Evolutionary conservation across 2,329 filamentous ascomycete species (phyloP), one percentile per base, ranked within the genome.

Genomic region (Cytospora schulzeri): DNA sequence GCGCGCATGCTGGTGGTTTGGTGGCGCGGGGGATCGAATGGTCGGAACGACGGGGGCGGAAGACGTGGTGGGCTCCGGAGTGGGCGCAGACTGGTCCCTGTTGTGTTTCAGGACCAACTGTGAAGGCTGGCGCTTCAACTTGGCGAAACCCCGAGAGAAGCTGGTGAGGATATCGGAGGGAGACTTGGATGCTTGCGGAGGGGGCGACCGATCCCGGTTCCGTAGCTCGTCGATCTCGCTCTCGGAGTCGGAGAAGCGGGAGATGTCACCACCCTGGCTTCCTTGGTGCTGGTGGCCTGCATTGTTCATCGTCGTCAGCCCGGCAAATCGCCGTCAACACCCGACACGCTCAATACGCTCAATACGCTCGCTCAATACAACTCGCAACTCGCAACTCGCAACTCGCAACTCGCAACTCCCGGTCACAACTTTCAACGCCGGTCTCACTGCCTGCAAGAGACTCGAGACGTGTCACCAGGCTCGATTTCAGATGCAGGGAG

Each of bases 161-260:
- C 80, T 80, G 54, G 81, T 80, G 61, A 85, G 71, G 65, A 83
- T 74, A 61, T 85, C 81, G 66, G 81, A 77, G 26, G 80, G 70
- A 0, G 80, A 78, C 72, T 79, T 74, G 68, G 71, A 66, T 69
- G 70, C 71, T 68, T 75, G 65, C 69, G 74, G 67, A 71, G 70
- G 69, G 63, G 73, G 71, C 28, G 75, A 70, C 61, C 73, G 75
- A 35, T 79, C 75, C 68, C 66, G 63, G 17, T 63, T 58, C 35
- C 63, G 63, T 24, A 52, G 58, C 45, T 67, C 66, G 60, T 66
- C 66, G 45, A 56, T 66, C 54, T 83, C 80, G 68, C 75, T 71
- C 63, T 81, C 77, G 65, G 78, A 77, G 66, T 83, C 81, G 69
- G 80, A 79, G 68, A 78, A 76, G 62, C 74, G 76, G 62, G 76